Percentiles rank a stretch among this genome's conserved stretches.
Evolutionary conservation across 805 yeast species (phyloP).

Genomic region (Pichia manshurica): DNA sequence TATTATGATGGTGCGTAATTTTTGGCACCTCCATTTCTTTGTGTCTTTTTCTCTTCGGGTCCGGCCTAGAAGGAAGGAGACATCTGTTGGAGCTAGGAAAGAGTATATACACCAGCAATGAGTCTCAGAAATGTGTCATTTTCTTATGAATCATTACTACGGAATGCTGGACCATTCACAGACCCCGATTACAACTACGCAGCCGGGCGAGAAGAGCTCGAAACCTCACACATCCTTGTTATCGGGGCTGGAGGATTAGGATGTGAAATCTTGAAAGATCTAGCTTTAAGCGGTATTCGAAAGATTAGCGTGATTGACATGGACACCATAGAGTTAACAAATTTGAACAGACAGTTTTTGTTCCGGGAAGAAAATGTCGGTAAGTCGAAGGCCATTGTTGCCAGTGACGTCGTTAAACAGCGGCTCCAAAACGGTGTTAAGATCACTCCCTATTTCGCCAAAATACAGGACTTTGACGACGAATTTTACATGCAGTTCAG

Average conservation of each 20-base stretch:
- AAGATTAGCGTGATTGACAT: conserved; percentile 67
- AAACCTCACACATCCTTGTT: conserved; percentile 32
- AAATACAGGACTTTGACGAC: conserved; percentile 56
- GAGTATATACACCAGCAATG: no score
- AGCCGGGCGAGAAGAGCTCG: conserved; percentile 19
- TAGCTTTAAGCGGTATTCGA: conserved; percentile 63
- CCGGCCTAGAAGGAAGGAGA: no score
- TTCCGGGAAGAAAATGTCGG: conserved; percentile 62
- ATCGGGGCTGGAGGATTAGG: conserved; percentile 85
- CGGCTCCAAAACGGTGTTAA: conserved; percentile 29
- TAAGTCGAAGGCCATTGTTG: conserved; percentile 57
- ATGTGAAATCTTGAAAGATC: conserved; percentile 69
- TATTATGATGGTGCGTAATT: no score
- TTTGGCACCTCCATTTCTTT: no score
- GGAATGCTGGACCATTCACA: conserved; percentile 27
- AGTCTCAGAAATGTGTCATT: background rate
- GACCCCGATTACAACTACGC: conserved; percentile 27
- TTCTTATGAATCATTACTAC: conserved; percentile 13
- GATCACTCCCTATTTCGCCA: conserved; percentile 55
- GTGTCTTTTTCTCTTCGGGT: no score
- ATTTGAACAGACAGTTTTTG: conserved; percentile 70
- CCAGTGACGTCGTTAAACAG: conserved; percentile 48
- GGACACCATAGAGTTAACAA: conserved; percentile 78
- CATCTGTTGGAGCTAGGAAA: no score
- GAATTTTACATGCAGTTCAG: conserved; percentile 64